Base-by-base conservation (phyloP, 306 rosid species). In the Herpetospermum pedunculosum region DNA sequence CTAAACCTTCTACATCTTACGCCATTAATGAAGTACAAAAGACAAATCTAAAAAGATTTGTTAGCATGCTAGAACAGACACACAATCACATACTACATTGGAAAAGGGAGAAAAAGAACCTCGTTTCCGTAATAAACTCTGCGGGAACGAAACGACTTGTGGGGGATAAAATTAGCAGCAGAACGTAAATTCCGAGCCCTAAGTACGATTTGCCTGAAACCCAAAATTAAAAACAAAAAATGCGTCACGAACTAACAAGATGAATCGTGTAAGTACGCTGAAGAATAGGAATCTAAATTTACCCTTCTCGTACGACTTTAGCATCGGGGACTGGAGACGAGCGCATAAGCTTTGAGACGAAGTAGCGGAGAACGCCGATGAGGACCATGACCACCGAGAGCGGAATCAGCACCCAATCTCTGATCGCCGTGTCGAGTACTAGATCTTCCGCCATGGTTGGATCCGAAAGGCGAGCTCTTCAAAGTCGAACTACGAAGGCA, bases 381-480 rank as follows among this genome's bases (percentile, higher is more conserved):
- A 94, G 99, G 43, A 94, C 99, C 99, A 94, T 94, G 64, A 94
- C 99, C 57, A 91, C 92, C 14, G 99, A 94, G 73, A 94, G 96
- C 68, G 99, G 99, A 85, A 94, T 94, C 60, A 94, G 81, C 6
- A 94, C 99, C 99, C 99, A 94, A 44, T 94, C 95, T 89, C 97
- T 91, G 88, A 94, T 94, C 46, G 99, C 96, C 23, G 99, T 91
- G 72, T 94, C 97, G 19, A 94, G 92, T 48, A 94, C 97, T 58
- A 94, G 92, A 88, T 94, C 99, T 85, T 87, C 99, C 73, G 99
- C 97, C 99, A 94, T 94, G 71, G 72, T 53, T 80, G 77, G 53
- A 77, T 35, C 76, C 41, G 28, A 67, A 29, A 48, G 43, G 63
- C 40, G 76, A 73, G 49, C 76, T 37, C 76, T 37, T 14, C 44